Percentiles rank a stretch among this genome's conserved stretches.
Evolutionary conservation across 2,329 filamentous ascomycete species (phyloP).

Genomic region (Akanthomyces uredinophilus): DNA sequence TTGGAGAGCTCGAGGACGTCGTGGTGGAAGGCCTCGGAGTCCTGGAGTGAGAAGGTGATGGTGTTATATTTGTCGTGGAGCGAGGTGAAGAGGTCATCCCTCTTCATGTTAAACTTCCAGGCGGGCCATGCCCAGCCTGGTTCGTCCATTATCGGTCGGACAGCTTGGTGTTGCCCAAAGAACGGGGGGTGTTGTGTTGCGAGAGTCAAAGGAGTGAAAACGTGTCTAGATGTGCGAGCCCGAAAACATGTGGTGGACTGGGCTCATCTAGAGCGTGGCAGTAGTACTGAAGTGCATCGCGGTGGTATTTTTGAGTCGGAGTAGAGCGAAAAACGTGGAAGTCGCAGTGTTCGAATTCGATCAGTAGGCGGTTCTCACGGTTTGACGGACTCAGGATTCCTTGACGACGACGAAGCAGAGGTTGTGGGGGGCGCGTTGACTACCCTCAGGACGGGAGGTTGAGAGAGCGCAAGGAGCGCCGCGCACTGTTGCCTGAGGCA

Average conservation of each 20-base stretch:
- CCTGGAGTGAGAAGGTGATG: slow-evolving; percentile 49
- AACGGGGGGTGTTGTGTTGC: slow-evolving; percentile 11
- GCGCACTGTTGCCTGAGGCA: slow-evolving; percentile 20
- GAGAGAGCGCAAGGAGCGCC: neutral
- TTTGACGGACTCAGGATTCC: slow-evolving; percentile 11
- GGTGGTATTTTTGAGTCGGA: slow-evolving; percentile 14
- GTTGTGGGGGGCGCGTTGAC: slow-evolving; percentile 15
- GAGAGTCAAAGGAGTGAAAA: slow-evolving; percentile 15
- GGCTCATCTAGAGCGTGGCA: slow-evolving; percentile 19
- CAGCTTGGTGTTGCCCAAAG: slow-evolving; percentile 6
- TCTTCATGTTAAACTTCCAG: slow-evolving; percentile 61
- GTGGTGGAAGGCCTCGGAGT: slow-evolving; percentile 56
- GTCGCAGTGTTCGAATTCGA: slow-evolving; percentile 12
- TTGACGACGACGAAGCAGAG: slow-evolving; percentile 17
- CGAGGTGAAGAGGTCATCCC: slow-evolving; percentile 51
- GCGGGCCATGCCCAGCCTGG: slow-evolving; percentile 49
- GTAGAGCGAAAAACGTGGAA: slow-evolving; percentile 5
- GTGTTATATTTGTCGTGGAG: slow-evolving; percentile 59
- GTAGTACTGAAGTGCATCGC: slow-evolving; percentile 19
- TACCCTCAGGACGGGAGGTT: slow-evolving; percentile 14
- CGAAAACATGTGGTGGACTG: slow-evolving; percentile 9
- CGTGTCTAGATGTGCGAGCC: slow-evolving; percentile 10
- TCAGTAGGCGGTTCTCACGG: slow-evolving; percentile 6
- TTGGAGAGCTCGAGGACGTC: slow-evolving; percentile 55
- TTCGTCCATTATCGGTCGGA: slow-evolving; percentile 46